Evolutionary conservation across 2,329 filamentous ascomycete species (phyloP).

Genomic region (Thelonectria olida): DNA sequence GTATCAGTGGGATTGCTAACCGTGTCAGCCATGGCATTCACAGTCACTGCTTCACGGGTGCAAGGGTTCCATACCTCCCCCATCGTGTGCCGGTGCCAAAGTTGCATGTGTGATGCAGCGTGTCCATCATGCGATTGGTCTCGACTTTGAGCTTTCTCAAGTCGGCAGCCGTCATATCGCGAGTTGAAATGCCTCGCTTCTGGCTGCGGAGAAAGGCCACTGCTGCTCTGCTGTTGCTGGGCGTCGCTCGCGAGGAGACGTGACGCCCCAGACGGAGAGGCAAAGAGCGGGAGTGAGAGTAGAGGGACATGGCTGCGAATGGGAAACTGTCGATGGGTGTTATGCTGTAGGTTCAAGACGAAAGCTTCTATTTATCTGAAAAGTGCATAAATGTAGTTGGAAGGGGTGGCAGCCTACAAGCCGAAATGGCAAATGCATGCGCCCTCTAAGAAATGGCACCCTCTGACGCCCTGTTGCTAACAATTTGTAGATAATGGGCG

Average conservation of each 20-base stretch:
- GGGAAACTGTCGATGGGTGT: not conserved
- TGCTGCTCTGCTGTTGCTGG: not conserved
- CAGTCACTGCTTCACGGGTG: not conserved
- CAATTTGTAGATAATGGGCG: not conserved
- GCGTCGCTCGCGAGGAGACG: not conserved
- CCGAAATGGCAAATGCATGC: not conserved
- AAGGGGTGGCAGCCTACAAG: not conserved
- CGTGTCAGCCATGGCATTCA: too few relatives aligned
- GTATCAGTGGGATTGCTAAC: slow-evolving; percentile 61
- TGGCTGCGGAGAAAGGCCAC: not conserved
- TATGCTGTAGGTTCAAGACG: not conserved
- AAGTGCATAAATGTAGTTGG: not conserved
- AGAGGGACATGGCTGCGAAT: not conserved
- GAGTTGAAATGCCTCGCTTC: slow-evolving; percentile 28
- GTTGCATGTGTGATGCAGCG: slow-evolving; percentile 33
- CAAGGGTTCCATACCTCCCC: slow-evolving; percentile 27
- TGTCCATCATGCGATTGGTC: slow-evolving; percentile 36
- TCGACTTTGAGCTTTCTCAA: slow-evolving; percentile 31
- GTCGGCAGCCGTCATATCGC: slow-evolving; percentile 30
- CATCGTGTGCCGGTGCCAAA: slow-evolving; percentile 33
- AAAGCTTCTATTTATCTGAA: not conserved
- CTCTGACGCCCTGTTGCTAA: not conserved
- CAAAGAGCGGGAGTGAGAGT: not conserved
- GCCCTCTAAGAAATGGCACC: not conserved
- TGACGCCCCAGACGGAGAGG: too few relatives aligned